phyloP scores from a whole-genome alignment of 2,329 filamentous ascomycete species.

The Diaporthe capsici region DNA sequence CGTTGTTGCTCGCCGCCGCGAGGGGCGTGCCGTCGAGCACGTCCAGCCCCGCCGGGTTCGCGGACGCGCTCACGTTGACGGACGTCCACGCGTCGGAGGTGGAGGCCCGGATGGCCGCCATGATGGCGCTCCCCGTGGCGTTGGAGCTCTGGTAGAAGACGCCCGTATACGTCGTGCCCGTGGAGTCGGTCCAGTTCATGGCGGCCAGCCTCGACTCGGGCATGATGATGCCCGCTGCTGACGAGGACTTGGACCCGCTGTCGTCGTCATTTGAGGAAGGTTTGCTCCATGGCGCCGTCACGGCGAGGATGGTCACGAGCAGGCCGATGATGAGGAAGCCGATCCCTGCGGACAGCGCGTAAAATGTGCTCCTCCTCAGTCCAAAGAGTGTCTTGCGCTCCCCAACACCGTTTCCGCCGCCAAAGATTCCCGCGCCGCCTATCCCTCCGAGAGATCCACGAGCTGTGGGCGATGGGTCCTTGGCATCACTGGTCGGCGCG shows the following conservation, averaged over 20 bases:
- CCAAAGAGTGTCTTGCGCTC: conserved; percentile 32
- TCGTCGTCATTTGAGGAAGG: background rate
- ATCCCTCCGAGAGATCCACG: conserved; percentile 2
- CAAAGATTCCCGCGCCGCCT: conserved; percentile 12
- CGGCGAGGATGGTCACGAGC: conserved; percentile 33
- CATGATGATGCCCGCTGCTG: conserved; percentile 12
- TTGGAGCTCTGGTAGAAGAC: conserved; percentile 38
- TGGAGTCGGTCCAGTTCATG: conserved; percentile 36
- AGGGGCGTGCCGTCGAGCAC: conserved; percentile 40
- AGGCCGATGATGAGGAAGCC: conserved; percentile 31
- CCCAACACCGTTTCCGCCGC: background rate
- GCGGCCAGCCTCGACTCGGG: conserved; percentile 35
- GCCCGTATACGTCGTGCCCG: conserved; percentile 28
- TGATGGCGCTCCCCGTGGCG: conserved; percentile 20
- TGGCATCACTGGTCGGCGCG: conserved; percentile 14
- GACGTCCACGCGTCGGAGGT: conserved; percentile 4
- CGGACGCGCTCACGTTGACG: conserved; percentile 35
- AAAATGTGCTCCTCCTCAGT: conserved; percentile 34
- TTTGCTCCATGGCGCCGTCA: conserved; percentile 12
- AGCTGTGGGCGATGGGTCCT: background rate
- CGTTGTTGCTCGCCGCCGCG: conserved; percentile 38
- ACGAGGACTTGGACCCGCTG: background rate
- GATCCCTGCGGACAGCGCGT: conserved; percentile 26
- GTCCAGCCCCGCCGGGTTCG: conserved; percentile 21
- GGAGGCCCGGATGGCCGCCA: conserved; percentile 27